These are phyloP conservation scores for Fusarium austroafricanum DNA, from an alignment of 2,329 filamentous ascomycete species.

Conservation along the genomic window DNA sequence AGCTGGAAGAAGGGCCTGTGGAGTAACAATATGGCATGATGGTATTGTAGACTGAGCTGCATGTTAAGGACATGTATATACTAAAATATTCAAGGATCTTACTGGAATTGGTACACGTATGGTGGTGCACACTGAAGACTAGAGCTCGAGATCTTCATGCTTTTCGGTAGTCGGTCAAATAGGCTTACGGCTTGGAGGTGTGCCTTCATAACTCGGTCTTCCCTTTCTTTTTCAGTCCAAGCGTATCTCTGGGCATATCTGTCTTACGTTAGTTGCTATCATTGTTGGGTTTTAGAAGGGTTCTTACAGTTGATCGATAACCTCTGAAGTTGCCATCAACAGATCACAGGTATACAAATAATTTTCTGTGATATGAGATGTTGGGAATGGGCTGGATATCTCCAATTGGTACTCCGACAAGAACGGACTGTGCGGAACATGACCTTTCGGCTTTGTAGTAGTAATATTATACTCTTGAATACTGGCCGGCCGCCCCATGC, in stretches of 20 bases:
- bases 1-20: conserved; percentile 13
- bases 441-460: background rate
- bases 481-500: background rate
- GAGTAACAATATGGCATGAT: conserved; percentile 3
- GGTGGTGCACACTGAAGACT: conserved; percentile 10
- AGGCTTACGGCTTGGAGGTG: conserved; percentile 6
- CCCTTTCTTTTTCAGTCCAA: conserved; percentile 9
- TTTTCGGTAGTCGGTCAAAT: conserved; percentile 6
- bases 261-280: background rate
- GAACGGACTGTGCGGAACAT: background rate
- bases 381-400: background rate
- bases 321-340: background rate
- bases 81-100: fast-evolving
- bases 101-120: conserved; percentile 20
- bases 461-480: conserved; percentile 19
- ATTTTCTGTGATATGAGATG: background rate
- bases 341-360: background rate
- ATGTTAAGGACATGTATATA: background rate
- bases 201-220: conserved; percentile 12
- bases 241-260: conserved; percentile 12
- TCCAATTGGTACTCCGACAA: background rate
- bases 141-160: conserved; percentile 6
- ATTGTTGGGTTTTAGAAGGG: fast-evolving
- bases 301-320: conserved; percentile 17
- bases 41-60: background rate